Evolutionary conservation across 352 stramenopile species (phyloP), one percentile per base, ranked within the genome.

Genomic region (Thraustotheca clavata): DNA sequence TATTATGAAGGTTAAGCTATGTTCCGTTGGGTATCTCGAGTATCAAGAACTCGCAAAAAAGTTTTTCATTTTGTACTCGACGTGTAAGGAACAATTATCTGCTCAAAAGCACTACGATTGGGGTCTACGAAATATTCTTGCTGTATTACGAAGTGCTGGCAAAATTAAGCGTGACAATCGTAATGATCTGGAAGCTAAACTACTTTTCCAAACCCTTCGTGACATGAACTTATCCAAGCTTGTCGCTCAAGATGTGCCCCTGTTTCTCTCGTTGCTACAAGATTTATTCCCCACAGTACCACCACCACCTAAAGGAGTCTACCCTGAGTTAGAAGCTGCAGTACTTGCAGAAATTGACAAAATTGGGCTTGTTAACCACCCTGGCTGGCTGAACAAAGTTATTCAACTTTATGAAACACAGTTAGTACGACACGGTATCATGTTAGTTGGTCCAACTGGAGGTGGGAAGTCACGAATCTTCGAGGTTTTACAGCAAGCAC

Each of bases 161-260:
- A 89, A 94, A 71, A 96, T 93, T 65, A 96, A 97, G 68, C 87
- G 89, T 22, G 87, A 95, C 63, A 91, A 91, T 67, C 73, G 82
- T 8, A 93, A 94, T 49, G 83, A 91, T 41, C 77, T 79, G n/a
- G 89, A 97, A 63, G 76, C 88, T 1, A 90, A 91, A 48, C 60
- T 97, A 24, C 61, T 97, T 39, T 93, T 95, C 43, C 83, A 92
- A 68, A 96, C 89, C 0, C 66, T 97, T 7, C 82, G 89, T 63
- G 96, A 99, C 68, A 99, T 99, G 94, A 99, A 99, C 68, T 71
- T 99, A 49, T 98, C 88, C 36, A 99, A 99, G 75, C 77, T 99
- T 14, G 94, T 99, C 4, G 94, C 95, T 2, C 95, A 99, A 76
- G 96, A 99, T 71, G 95, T 99, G 7, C 96, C 96, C 22, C 71